These are phyloP conservation scores for Penicillium sp. DNA, from an alignment of 2,329 filamentous ascomycete genomes.

Conservation along the genomic window DNA sequence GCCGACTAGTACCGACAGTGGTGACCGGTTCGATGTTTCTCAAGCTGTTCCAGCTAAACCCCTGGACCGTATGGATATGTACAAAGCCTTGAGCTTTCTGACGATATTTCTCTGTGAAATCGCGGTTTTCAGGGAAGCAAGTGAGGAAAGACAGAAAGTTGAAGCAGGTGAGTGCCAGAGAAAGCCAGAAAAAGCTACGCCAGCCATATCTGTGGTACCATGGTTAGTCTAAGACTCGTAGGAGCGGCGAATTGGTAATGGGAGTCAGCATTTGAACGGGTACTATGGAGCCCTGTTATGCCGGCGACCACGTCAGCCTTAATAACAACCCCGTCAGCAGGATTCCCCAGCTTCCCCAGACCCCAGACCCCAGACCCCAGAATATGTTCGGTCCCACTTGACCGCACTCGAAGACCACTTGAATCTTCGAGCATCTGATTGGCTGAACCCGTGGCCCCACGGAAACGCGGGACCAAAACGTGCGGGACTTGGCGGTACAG, in stretches of 20 bases:
- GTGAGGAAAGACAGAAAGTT: constrained; percentile 41
- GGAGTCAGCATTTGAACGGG: no score
- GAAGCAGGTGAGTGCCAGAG: constrained; percentile 40
- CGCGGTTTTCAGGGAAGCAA: constrained; percentile 47
- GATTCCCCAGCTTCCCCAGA: background rate
- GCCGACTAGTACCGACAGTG: background rate
- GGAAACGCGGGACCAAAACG: background rate
- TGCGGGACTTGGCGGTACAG: background rate
- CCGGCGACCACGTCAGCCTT: no score
- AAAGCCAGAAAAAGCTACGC: constrained; percentile 51
- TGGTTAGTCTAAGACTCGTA: background rate
- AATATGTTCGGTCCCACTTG: background rate
- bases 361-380: background rate
- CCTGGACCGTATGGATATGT: background rate
- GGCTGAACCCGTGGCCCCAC: background rate
- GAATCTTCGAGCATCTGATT: background rate
- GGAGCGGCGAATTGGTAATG: background rate
- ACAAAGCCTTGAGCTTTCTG: background rate
- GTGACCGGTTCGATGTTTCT: background rate
- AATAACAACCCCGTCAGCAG: no score
- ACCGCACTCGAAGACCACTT: background rate
- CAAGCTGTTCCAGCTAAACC: background rate
- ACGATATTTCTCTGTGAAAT: constrained; percentile 17
- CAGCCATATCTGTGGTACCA: constrained; percentile 29
- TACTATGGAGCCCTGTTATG: no score